These are phyloP conservation scores for Davidsoniella neocaledoniae DNA, from an alignment of 2,329 filamentous ascomycete species.

Conservation along the genomic window DNA sequence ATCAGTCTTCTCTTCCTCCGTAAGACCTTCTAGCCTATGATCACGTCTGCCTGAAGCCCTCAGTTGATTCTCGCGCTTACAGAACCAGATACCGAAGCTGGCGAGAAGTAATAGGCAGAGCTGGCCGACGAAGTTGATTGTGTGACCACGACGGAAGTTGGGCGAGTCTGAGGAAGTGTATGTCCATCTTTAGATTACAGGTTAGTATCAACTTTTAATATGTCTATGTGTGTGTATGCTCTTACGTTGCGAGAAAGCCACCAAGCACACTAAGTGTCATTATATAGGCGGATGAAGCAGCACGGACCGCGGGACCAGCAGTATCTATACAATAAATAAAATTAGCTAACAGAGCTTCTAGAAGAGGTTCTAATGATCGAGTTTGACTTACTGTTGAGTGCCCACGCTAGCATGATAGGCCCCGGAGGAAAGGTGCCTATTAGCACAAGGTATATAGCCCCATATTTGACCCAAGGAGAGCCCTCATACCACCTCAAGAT, in stretches of 20 bases:
- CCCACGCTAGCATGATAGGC: slow-evolving; percentile 41
- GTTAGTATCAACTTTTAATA: not conserved
- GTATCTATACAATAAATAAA: slow-evolving; percentile 22
- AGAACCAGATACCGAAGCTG: slow-evolving; percentile 33
- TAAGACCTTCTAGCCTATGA: slow-evolving; percentile 17
- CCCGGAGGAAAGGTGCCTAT: slow-evolving; percentile 41
- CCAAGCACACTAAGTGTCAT: slow-evolving; percentile 38
- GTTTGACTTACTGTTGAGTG: slow-evolving; percentile 31
- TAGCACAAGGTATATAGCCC: slow-evolving; percentile 37
- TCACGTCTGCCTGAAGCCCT: slow-evolving; percentile 18
- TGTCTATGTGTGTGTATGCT: slow-evolving; percentile 11
- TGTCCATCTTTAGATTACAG: slow-evolving; percentile 26
- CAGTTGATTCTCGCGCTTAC: slow-evolving; percentile 28
- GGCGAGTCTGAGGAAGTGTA: slow-evolving; percentile 31
- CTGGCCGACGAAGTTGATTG: slow-evolving; percentile 39
- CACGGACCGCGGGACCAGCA: slow-evolving; percentile 36
- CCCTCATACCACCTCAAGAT: slow-evolving; percentile 29
- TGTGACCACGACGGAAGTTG: slow-evolving; percentile 31
- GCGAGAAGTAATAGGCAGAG: slow-evolving; percentile 27
- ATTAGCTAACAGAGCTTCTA: not conserved
- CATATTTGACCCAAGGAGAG: slow-evolving; percentile 29
- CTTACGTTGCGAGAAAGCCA: slow-evolving; percentile 38
- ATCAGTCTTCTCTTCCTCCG: slow-evolving; percentile 19
- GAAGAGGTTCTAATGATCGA: slow-evolving; percentile 10
- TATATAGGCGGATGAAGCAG: slow-evolving; percentile 38